Base-by-base conservation (phyloP, 2,329 filamentous ascomycete species). In the Gnomoniopsis smithogilvyi region DNA sequence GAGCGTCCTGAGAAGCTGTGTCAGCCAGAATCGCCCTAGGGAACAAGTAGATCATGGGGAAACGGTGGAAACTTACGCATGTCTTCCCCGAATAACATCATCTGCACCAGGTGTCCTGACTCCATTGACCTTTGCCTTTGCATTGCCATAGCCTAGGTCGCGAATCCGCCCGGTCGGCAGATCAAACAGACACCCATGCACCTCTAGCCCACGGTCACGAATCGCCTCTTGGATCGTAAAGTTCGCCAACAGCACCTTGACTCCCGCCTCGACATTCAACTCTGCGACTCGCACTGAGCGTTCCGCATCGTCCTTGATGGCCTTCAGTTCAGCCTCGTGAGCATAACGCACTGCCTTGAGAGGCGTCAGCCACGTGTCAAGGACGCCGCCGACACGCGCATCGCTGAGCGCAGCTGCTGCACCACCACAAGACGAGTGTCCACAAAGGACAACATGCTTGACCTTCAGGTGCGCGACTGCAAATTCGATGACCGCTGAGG, bases 111-210 rank as follows among this genome's bases (percentile, higher is more conserved):
- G 41, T 58, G 59, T 17, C 54, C 63, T n/a, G 58, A 56, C 33
- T 2, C 57, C 60, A 3, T 60, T 54, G 26, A 34, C 15, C 53
- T 66, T 60, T 43, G 62, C 56, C 59, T 68, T 64, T 30, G 60
- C 62, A 19, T 73, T 79, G 49, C 81, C 79, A 52, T 76, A 66
- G 21, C 77, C 76, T 2, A 85, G 68, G 65, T 85, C 78, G 43
- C 72, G 70, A 54, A 85, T 71, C 60, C 75, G 75, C 14, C 82
- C 82, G 21, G 68, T 73, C 6, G 66, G 73, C 54, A 85, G 74
- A 64, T 95, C 87, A 70, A 91, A 94, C 15, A 96, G 78, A 55
- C 87, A 79, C n/a, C 90, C 91, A 71, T 95, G 90, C 6, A 96
- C 82, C 73, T 88, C 77, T 46, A 96, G 73, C 1, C 87, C 89